These are phyloP conservation scores for Lentinula edodes DNA, from an alignment of 768 basidiomycete species.

Conservation along the genomic window DNA sequence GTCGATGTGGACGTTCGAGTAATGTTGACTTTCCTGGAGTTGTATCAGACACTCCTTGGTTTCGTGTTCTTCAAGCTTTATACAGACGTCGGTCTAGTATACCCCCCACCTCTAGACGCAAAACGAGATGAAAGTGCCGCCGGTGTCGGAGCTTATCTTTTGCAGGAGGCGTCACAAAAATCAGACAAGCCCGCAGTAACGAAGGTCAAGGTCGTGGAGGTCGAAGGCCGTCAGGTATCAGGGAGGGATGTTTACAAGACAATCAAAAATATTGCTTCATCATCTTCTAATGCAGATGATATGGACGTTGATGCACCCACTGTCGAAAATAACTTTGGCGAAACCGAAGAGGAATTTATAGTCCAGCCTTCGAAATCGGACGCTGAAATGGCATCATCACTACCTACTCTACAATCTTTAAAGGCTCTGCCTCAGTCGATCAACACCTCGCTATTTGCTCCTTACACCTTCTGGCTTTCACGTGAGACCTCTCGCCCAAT, in stretches of 20 bases:
- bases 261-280: slow-evolving; percentile 46
- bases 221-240: slow-evolving; percentile 39
- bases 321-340: slow-evolving; percentile 25
- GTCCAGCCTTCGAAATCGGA: slow-evolving; percentile 49
- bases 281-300: slow-evolving; percentile 21
- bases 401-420: slow-evolving; percentile 68
- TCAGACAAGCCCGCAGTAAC: slow-evolving; percentile 26
- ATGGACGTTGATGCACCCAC: slow-evolving; percentile 33
- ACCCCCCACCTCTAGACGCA: slow-evolving; percentile 88
- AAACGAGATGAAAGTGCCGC: slow-evolving; percentile 81
- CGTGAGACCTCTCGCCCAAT: slow-evolving; percentile 87
- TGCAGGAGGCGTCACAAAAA: slow-evolving; percentile 48
- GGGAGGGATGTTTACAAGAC: slow-evolving; percentile 54
- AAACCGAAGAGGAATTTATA: slow-evolving; percentile 65
- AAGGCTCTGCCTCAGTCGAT: slow-evolving; percentile 52
- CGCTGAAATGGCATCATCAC: slow-evolving; percentile 35
- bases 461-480: slow-evolving; percentile 90
- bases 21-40: slow-evolving; percentile 95
- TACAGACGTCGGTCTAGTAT: slow-evolving; percentile 86
- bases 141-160: slow-evolving; percentile 81
- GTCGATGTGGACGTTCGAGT: slow-evolving; percentile 95
- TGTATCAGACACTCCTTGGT: slow-evolving; percentile 93
- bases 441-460: slow-evolving; percentile 66
- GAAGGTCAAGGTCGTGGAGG: slow-evolving; percentile 34
- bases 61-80: slow-evolving; percentile 99